Evolutionary conservation across 1,284 basidiomycete species (phyloP), one percentile per base, ranked within the genome.

Genomic region (Marasmius oreades): DNA sequence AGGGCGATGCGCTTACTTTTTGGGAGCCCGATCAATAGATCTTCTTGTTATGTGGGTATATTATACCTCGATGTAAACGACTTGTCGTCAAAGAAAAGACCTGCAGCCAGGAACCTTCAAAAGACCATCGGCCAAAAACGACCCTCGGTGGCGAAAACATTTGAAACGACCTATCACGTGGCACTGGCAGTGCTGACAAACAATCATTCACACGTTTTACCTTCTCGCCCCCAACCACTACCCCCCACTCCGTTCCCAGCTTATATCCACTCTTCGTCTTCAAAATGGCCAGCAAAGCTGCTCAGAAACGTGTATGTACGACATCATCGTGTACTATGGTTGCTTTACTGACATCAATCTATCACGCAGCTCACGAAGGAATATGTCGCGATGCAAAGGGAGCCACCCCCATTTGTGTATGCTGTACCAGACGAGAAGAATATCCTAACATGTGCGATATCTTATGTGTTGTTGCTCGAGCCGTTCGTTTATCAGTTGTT

Each of bases 391-490:
- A 97, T 98, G 94, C 93, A 95, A 75, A 91, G 79, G 69, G 90
- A 93, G 60, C 92, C 95, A 24, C 95, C 95, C 2, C 94, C 94
- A 58, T 96, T 94, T 72, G 88, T 96, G 47, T 95, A 92, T 87
- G 94, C 94, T 43, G 82, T 84, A 44, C 95, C 95, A 26, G 93
- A 96, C 65, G 95, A 97, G 81, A 95, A 94, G 85, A 95, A 98
- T 72, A 95, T 97, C 62, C 73, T 97, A 46, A 90, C 79, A 55
- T 93, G 90, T 92, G 67, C 70, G 90, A 78, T 33, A 57, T 5
- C 59, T 34, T 53, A 39, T 36, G n/a, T 44, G 33, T 44, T 51
- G 51, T 14, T 16, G 36, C 6, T 31, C 11, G 53, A 54, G 59
- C 53, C 48, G 47, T 46, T 18, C 50, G 48, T 55, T 62, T 22